phyloP scores from a whole-genome alignment of 192 early-diverging fungal genomes.

The Thamnidium elegans region DNA sequence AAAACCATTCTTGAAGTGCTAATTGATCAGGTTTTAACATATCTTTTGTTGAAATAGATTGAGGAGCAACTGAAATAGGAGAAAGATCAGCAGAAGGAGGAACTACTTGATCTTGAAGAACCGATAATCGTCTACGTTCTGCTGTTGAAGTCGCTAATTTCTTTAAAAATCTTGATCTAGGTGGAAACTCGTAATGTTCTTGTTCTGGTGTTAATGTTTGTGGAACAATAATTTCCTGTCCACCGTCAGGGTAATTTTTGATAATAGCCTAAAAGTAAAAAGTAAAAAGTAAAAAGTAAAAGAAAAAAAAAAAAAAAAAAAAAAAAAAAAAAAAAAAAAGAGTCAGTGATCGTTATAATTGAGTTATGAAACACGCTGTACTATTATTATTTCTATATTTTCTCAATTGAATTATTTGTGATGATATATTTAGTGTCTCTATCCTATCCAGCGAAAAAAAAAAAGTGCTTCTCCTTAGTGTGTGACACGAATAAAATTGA shows the following conservation, averaged over 20 bases:
- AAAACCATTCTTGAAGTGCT: slow-evolving; percentile 31
- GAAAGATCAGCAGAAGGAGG: neutral
- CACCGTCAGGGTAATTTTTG: slow-evolving; percentile 29
- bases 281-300: slow-evolving; percentile 1
- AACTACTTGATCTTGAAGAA: neutral
- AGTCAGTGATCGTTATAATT: slow-evolving; percentile 6
- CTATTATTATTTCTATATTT: slow-evolving; percentile 2
- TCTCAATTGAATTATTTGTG: neutral
- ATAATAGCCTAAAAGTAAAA: slow-evolving; percentile 22
- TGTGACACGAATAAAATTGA: too few relatives aligned
- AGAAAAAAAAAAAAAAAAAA: slow-evolving; percentile 4
- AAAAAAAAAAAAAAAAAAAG: neutral
- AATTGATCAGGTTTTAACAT: slow-evolving; percentile 18
- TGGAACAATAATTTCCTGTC: slow-evolving; percentile 29
- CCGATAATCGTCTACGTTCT: slow-evolving; percentile 21
- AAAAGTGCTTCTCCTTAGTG: neutral
- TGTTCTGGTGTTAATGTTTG: slow-evolving; percentile 28
- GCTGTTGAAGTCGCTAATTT: slow-evolving; percentile 25
- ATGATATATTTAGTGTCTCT: neutral
- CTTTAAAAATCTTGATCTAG: slow-evolving; percentile 26
- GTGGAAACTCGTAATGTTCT: slow-evolving; percentile 34
- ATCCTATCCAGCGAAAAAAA: neutral
- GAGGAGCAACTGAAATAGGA: neutral
- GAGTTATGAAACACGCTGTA: slow-evolving; percentile 6
- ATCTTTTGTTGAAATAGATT: neutral